Evolutionary conservation across 352 stramenopile species (phyloP), one percentile per base, ranked within the genome.

Genomic region (Pilasporangium apinafurcum): DNA sequence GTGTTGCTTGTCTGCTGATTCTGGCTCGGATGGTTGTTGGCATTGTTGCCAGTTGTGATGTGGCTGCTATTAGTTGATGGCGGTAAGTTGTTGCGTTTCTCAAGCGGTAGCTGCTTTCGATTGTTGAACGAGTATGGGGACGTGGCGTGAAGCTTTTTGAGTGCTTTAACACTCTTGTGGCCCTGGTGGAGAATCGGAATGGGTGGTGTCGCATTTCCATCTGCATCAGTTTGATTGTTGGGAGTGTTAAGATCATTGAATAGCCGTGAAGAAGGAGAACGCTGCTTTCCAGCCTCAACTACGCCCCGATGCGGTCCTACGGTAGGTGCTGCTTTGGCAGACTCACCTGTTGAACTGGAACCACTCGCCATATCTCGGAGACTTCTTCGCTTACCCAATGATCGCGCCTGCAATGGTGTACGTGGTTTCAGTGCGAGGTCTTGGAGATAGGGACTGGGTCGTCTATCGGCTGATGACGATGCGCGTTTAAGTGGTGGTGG

Each of bases 91-190:
- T 31, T 46, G 27, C 36, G 8, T 33, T 55, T 39, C 21, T 64
- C 62, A 14, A 53, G 36, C 5, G 36, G 8, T 1, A 18, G 13
- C n/a, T 16, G 30, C 16, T 65, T 73, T 12, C 49, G 48, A 13
- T 46, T 33, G 13, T 60, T 48, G 30, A 59, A 56, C 30, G 65
- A 78, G 59, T 86, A 86, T 10, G 73, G 73, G 31, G 73, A 86
- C 28, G 52, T 40, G 1, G 65, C 63, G 27, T 77, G 69, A 18
- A 86, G 66, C 29, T 80, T 76, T 46, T 82, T 83, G 32, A 86
- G 65, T 1, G 62, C 65, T 28, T 76, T 81, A 44, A 86, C 55
- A 33, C 67, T 73, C 42, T 86, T 86, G 35, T 78, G 65, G 32
- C 73, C 70, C 47, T 83, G 73, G 8, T 65, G 69, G 32, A 86